Base-by-base conservation (phyloP, 305 asterid species). In the Striga hermonthica region DNA sequence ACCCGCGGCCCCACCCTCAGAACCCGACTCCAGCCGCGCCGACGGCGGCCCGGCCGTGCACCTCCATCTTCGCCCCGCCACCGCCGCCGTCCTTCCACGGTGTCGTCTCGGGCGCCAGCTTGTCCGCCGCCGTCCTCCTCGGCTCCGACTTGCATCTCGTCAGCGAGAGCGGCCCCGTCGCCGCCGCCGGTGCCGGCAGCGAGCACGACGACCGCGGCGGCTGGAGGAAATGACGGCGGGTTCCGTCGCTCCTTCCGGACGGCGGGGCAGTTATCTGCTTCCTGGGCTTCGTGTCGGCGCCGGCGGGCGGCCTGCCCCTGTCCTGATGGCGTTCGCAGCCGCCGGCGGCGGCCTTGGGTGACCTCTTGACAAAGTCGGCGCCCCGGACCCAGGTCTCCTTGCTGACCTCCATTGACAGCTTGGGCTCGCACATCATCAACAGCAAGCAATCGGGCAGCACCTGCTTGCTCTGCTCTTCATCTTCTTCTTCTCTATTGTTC, bases 121-220 rank as follows among this genome's bases (percentile, higher is more conserved):
- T 89, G 68, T 89, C 86, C 77, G 92, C 94, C 34, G 99, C 97
- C 15, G 96, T 85, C 50, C 91, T 84, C 98, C 90, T 86, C 64
- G 99, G 99, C 92, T 93, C 99, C 11, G 99, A 93, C 81, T 93
- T 93, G 70, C 99, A 93, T 73, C 99, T 78, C 0, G 94, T 88
- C 78, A 90, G 76, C 76, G 75, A 90, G n/a, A 81, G 78, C 68
- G 98, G 94, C 86, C 87, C 0, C 80, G 76, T 81, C 6, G 92
- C 72, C 31, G 31, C 31, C 31, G 31, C 31, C 54, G 76, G 80
- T n/a, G 84, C 87, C 63, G 97, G 95, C 45, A 84, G 70, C 2
- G 95, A 76, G 75, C 99, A 90, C 0, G 95, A 93, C 35, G 97
- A 90, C 47, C 99, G 76, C 70, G 87, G 79, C 56, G 90, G 94